phyloP scores from a whole-genome alignment of 148 eudicot genomes.

The Polygonum maritimum region DNA sequence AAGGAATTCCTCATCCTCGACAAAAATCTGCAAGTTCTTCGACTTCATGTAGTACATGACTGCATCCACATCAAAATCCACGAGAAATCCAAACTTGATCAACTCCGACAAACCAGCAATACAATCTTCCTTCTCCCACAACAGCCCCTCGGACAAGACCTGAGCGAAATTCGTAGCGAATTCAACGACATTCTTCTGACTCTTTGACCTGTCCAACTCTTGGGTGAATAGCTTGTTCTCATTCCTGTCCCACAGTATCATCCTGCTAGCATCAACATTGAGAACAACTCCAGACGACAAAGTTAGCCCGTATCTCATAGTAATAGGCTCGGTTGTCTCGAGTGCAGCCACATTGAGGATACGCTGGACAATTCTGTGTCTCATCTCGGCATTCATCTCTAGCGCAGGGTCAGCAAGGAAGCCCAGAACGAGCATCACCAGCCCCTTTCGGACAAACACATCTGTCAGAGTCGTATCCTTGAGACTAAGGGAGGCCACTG shows the following conservation, averaged over 20 bases:
- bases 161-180: slow-evolving; percentile 40
- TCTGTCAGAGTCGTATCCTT: slow-evolving; percentile 17
- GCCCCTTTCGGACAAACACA: slow-evolving; percentile 29
- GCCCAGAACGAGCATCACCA: slow-evolving; percentile 39
- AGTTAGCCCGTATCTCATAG: slow-evolving; percentile 23
- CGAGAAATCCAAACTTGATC: slow-evolving; percentile 39
- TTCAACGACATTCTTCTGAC: slow-evolving; percentile 26
- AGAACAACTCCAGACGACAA: slow-evolving; percentile 32
- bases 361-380: slow-evolving; percentile 27
- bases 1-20: slow-evolving; percentile 45
- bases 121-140: slow-evolving; percentile 45
- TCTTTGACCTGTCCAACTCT: slow-evolving; percentile 27
- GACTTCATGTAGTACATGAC: slow-evolving; percentile 40
- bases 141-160: slow-evolving; percentile 44
- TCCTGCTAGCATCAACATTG: slow-evolving; percentile 21
- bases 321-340: slow-evolving; percentile 30
- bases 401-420: slow-evolving; percentile 35
- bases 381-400: slow-evolving; percentile 25
- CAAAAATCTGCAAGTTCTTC: slow-evolving; percentile 41
- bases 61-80: slow-evolving; percentile 44
- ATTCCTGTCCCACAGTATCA: slow-evolving; percentile 51
- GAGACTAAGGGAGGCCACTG: slow-evolving; percentile 14
- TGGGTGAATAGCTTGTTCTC: slow-evolving; percentile 23
- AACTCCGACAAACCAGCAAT: slow-evolving; percentile 36
- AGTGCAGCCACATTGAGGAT: slow-evolving; percentile 26